Evolutionary conservation across 2,329 filamentous ascomycete species (phyloP), one percentile per base, ranked within the genome.

Genomic region (Ascomycota sp.): DNA sequence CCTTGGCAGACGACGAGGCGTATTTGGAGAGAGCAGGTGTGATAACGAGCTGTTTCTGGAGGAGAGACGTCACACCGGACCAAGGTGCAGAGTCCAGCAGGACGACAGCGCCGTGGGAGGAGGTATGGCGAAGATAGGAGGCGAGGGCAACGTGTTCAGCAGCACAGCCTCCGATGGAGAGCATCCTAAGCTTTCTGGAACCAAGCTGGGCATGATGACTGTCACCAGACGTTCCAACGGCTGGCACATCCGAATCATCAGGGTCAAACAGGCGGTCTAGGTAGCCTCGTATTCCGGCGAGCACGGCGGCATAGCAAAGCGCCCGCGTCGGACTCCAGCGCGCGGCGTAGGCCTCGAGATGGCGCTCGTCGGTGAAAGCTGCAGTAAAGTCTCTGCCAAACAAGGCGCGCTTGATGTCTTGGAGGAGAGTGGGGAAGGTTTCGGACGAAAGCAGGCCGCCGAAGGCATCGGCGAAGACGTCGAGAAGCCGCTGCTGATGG

Each of bases 291-390:
- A 68, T 46, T 7, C 45, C 47, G 33, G 52, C 38, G 28, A 76
- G 51, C n/a, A 73, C 54, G 3, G 55, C 48, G n/a, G 71, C 61
- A 54, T 95, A 95, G 40, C 76, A 81, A 34, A 95, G 57, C 0
- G 83, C 78, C 35, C 89, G 65, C 34, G 78, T 77, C 2, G 86
- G 80, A 53, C 83, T 92, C 84, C 86, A 98, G 44, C 89, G 62
- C 35, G 81, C 69, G 7, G 82, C 81, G 58, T 98, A 98, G 8
- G 77, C 79, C 39, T 77, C 70, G 12, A 93, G 64, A 44, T 76
- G 68, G 31, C 76, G 70, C 36, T 70, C 63, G 31, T 62, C 63
- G 1, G 72, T 72, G 55, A 95, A 98, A 0, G 86, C 86, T 11
- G 61, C 57, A 9, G 64, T 63, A 54, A 95, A 95, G 50, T 95